Percentiles rank a stretch among this genome's conserved stretches.
phyloP scores from a whole-genome alignment of 345 rosid species.

The Viola odorata region DNA sequence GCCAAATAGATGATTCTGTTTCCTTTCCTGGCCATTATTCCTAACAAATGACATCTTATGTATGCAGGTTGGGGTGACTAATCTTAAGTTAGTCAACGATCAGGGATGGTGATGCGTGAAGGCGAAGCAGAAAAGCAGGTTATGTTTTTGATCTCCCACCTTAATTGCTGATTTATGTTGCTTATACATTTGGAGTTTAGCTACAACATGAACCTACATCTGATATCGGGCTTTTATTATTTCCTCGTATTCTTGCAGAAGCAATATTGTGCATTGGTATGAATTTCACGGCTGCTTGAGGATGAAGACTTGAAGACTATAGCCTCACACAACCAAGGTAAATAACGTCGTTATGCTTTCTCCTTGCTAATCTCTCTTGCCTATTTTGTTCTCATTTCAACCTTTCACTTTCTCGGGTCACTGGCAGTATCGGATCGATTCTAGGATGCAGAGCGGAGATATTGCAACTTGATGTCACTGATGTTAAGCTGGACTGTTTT shows the following conservation, averaged over 20 bases:
- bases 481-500: conserved; percentile 81
- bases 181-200: conserved; percentile 1
- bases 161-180: background rate
- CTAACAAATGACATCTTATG: conserved; percentile 3
- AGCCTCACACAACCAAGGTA: conserved; percentile 83
- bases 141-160: background rate
- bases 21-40: background rate
- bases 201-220: background rate
- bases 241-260: conserved; percentile 43
- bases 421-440: conserved; percentile 73
- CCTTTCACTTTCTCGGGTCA: background rate
- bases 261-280: conserved; percentile 88
- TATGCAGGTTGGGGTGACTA: conserved; percentile 69
- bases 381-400: background rate
- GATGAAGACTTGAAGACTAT: conserved; percentile 50
- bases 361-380: too few relatives aligned
- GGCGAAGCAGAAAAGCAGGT: conserved; percentile 99
- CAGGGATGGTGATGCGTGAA: conserved; percentile 96
- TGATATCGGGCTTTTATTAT: conserved; percentile 1
- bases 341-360: background rate
- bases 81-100: conserved; percentile 57
- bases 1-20: background rate
- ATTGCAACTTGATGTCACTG: conserved; percentile 84
- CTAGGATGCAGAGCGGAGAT: conserved; percentile 88
- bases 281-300: conserved; percentile 87